Evolutionary conservation across 2,329 filamentous ascomycete genomes (phyloP).

Genomic region (Gyromitra esculenta): DNA sequence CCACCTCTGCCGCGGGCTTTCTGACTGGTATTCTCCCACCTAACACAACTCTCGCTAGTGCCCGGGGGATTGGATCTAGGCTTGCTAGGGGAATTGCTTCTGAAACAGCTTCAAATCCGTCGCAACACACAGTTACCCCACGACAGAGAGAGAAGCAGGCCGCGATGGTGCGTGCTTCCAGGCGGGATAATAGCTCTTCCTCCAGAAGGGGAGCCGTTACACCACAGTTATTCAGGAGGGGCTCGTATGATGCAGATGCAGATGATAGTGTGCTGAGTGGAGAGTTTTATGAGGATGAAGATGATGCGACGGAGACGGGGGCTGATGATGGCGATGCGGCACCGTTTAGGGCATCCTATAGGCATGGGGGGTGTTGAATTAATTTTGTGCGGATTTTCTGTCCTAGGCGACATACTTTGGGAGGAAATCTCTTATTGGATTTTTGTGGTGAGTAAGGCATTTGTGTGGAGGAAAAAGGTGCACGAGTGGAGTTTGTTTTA

Average conservation of each 20-base stretch:
- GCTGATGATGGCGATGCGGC: slow-evolving; percentile 54
- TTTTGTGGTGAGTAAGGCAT: slow-evolving; percentile 22
- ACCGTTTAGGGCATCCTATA: slow-evolving; percentile 25
- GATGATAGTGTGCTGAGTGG: slow-evolving; percentile 51
- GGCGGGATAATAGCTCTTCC: slow-evolving; percentile 47
- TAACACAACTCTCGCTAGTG: slow-evolving; percentile 45
- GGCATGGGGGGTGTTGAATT: slow-evolving; percentile 27
- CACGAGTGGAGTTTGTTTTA: slow-evolving; percentile 28
- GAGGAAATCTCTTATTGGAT: slow-evolving; percentile 42
- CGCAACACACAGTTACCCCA: slow-evolving; percentile 44
- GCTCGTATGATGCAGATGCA: slow-evolving; percentile 56
- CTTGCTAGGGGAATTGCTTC: slow-evolving; percentile 41
- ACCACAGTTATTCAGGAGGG: slow-evolving; percentile 48
- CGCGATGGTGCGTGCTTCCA: slow-evolving; percentile 42
- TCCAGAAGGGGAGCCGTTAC: slow-evolving; percentile 32
- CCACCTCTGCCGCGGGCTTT: slow-evolving; percentile 55
- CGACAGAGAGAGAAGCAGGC: slow-evolving; percentile 47
- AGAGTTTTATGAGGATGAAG: slow-evolving; percentile 52
- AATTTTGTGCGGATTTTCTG: slow-evolving; percentile 36
- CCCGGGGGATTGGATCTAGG: slow-evolving; percentile 48
- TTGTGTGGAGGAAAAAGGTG: slow-evolving; percentile 22
- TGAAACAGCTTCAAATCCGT: slow-evolving; percentile 42
- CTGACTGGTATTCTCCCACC: slow-evolving; percentile 56
- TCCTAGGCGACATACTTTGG: slow-evolving; percentile 46
- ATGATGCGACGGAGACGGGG: slow-evolving; percentile 55